Conservation (phyloP, 306 rosid genomes). For the cucumber (Cucumis sativus) region DNA sequence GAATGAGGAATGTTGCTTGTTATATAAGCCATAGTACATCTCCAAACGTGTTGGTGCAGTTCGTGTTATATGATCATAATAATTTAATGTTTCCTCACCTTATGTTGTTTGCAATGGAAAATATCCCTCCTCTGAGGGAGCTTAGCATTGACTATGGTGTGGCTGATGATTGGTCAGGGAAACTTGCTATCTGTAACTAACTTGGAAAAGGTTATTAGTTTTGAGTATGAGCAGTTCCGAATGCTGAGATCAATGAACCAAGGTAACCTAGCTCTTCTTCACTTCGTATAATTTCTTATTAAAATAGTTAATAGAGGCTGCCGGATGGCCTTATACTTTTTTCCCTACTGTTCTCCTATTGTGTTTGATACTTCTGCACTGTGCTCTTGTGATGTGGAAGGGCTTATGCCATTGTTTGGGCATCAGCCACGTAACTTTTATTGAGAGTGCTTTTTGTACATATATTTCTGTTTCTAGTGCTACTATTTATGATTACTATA, state of each 20-base stretch:
- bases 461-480: background rate
- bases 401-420: background rate
- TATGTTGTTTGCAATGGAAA: conserved; percentile 93
- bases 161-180: conserved; percentile 57
- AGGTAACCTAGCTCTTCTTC: background rate
- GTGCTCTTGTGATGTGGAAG: background rate
- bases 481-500: background rate
- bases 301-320: background rate
- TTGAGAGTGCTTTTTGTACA: background rate
- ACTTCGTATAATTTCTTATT: background rate
- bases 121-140: conserved; percentile 96
- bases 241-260: conserved; percentile 10
- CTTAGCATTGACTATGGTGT: conserved; percentile 94
- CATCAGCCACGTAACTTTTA: background rate
- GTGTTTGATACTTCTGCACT: background rate
- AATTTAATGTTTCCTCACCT: conserved; percentile 86
- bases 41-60: conserved; percentile 85
- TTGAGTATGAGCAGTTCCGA: conserved; percentile 26
- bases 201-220: conserved; percentile 16
- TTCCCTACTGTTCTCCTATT: background rate
- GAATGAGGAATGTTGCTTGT: conserved; percentile 94
- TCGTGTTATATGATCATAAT: conserved; percentile 74
- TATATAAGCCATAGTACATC: conserved; percentile 73
- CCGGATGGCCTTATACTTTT: background rate
- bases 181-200: conserved; percentile 71